A percentile compares a stretch with the other conserved stretches of the same genome.
These are phyloP conservation scores for Fusarium verticillioides DNA, from an alignment of 2,329 filamentous ascomycete genomes.

Conservation along the genomic window DNA sequence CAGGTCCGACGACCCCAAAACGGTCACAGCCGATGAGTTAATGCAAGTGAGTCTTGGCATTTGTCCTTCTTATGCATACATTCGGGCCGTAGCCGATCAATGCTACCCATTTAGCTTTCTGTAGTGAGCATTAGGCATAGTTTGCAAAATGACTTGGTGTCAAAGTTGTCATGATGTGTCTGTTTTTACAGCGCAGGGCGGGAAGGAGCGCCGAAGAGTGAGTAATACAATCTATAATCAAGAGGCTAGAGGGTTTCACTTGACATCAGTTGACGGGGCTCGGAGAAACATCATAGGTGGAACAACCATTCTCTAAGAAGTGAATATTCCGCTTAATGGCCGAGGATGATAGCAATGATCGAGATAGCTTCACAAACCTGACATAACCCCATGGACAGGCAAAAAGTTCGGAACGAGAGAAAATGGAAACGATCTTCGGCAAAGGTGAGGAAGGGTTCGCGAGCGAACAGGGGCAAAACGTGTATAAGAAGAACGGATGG, in stretches of 20 bases:
- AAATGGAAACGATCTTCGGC: background rate
- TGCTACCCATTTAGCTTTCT: background rate
- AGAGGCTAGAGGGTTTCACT: rapidly evolving
- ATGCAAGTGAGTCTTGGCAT: background rate
- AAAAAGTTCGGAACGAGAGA: rapidly evolving
- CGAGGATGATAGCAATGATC: background rate
- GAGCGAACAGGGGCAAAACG: rapidly evolving
- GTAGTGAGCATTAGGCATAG: background rate
- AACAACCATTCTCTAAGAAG: background rate
- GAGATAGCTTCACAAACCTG: background rate
- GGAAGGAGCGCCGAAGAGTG: background rate
- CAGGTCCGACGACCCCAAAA: background rate
- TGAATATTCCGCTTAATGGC: background rate
- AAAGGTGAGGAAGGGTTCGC: rapidly evolving
- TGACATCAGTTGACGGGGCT: background rate
- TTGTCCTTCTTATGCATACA: background rate
- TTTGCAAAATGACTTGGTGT: background rate
- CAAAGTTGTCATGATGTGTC: background rate
- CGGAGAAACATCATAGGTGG: background rate
- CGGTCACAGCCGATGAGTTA: background rate
- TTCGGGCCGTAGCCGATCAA: slow-evolving; percentile 6
- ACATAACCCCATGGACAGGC: background rate
- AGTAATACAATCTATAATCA: rapidly evolving
- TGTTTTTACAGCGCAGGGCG: background rate
- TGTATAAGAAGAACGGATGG: background rate